phyloP scores from a whole-genome alignment of 306 rosid species.

The Cicer judaicum region DNA sequence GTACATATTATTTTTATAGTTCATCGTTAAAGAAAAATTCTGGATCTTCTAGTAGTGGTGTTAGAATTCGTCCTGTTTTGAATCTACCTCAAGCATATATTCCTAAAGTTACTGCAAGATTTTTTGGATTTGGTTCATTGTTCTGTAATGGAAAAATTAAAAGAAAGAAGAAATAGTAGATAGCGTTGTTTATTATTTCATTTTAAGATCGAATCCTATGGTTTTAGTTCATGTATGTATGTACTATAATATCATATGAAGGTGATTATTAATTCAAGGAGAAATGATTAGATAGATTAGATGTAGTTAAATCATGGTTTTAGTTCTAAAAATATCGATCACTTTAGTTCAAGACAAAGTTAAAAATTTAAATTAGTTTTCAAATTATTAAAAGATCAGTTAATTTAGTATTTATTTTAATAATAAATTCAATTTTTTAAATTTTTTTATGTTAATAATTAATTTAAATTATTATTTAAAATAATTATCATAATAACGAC shows the following conservation, averaged over 20 bases:
- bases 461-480: too few relatives aligned
- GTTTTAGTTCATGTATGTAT: slow-evolving; percentile 44
- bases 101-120: slow-evolving; percentile 77
- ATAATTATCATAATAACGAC: too few relatives aligned
- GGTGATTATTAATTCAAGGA: slow-evolving; percentile 17
- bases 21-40: slow-evolving; percentile 54
- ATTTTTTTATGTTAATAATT: too few relatives aligned
- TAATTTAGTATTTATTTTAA: too few relatives aligned
- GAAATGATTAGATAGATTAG: not conserved
- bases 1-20: slow-evolving; percentile 61
- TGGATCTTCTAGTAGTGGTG: slow-evolving; percentile 62
- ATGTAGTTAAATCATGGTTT: too few relatives aligned
- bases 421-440: too few relatives aligned
- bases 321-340: too few relatives aligned
- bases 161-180: slow-evolving; percentile 66
- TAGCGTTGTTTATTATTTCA: not conserved
- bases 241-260: slow-evolving; percentile 35
- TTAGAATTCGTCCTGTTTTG: slow-evolving; percentile 81
- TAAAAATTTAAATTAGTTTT: too few relatives aligned
- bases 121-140: slow-evolving; percentile 78
- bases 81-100: slow-evolving; percentile 88
- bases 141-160: slow-evolving; percentile 80
- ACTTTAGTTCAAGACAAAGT: too few relatives aligned
- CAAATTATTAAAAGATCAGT: too few relatives aligned
- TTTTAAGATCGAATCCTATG: slow-evolving; percentile 21